Percentiles rank a stretch among this genome's conserved stretches.
These are phyloP conservation scores for Glycine soja DNA, from an alignment of 306 rosid species.

Conservation along the genomic window DNA sequence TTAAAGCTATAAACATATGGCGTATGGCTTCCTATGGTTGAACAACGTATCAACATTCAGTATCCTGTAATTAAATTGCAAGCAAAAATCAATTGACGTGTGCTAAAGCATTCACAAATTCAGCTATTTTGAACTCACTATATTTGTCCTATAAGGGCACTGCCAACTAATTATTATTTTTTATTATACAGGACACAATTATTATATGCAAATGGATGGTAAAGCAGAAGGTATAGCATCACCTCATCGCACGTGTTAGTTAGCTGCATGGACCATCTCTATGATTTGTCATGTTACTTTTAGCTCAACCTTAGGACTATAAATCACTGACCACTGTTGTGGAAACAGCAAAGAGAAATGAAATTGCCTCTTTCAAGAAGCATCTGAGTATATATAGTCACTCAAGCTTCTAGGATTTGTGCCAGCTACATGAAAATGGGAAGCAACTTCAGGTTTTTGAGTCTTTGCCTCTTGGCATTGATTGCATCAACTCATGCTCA, in stretches of 20 bases:
- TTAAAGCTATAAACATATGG: not conserved
- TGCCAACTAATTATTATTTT: slow-evolving; percentile 50
- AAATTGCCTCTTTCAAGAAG: slow-evolving; percentile 31
- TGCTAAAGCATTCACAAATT: not conserved
- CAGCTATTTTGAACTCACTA: slow-evolving; percentile 19
- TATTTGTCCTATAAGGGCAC: slow-evolving; percentile 32
- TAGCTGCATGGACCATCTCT: slow-evolving; percentile 53
- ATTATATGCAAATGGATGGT: slow-evolving; percentile 19
- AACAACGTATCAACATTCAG: not conserved
- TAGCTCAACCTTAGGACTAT: slow-evolving; percentile 35
- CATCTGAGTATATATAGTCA: not conserved
- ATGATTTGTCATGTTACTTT: slow-evolving; percentile 36
- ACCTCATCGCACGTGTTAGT: slow-evolving; percentile 50
- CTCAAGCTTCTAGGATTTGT: not conserved
- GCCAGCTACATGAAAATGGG: slow-evolving; percentile 49
- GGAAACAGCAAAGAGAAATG: slow-evolving; percentile 13
- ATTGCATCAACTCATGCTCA: slow-evolving; percentile 65
- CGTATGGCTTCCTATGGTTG: not conserved
- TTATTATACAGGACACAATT: not conserved
- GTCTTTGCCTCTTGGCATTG: slow-evolving; percentile 53
- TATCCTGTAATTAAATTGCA: not conserved
- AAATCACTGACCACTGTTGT: slow-evolving; percentile 37
- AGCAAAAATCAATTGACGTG: not conserved
- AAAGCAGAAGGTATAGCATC: slow-evolving; percentile 29
- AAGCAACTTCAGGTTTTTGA: slow-evolving; percentile 43